Base-by-base conservation (phyloP, 768 basidiomycete genomes). In the Melanogaster broomeanus region DNA sequence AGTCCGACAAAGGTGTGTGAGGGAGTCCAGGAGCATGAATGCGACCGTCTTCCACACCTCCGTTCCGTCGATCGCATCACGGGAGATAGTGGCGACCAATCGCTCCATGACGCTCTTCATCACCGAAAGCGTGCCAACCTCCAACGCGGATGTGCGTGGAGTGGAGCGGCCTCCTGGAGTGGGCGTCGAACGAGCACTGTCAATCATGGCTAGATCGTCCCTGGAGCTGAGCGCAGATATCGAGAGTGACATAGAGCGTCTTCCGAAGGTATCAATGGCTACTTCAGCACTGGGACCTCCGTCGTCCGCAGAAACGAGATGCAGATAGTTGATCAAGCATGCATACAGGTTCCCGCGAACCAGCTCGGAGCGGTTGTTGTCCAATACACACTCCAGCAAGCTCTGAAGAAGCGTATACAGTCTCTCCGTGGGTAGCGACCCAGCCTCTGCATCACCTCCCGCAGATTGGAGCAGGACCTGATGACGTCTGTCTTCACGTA, bases 41-140 rank as follows among this genome's bases (percentile, higher is more conserved):
- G 95, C 91, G 15, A 98, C 84, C 3, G 94, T 95, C 71, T 92
- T 92, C 96, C 96, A 98, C 2, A 98, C 91, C 68, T 98, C 94
- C 16, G 90, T 85, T 7, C 94, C 95, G 57, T 97, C 94, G 48
- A 92, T 89, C 2, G 93, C 94, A 63, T 98, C 96, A n/a, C 92
- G 79, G 19, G 90, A 83, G 34, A 96, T 75, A 33, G 83, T 77
- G 0, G 82, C 71, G 0, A 93, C 76, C 18, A 98, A 70, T 6
- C 87, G 78, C 48, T 96, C 95, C 60, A 87, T 77, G 31, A 75
- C 76, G 6, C 77, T 70, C 59, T 85, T 87, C 65, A 98, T 72
- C 49, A 88, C 74, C 0, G 79, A 69, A 10, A 93, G 65, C 55
- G 86, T 88, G 4, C 85, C 83, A 5, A 69, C 62, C 51, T 89